Percentiles rank a stretch among this genome's conserved stretches.
These are phyloP conservation scores for Larix kaempferi DNA, from an alignment of 75 land plant genomes.

Conservation along the genomic window DNA sequence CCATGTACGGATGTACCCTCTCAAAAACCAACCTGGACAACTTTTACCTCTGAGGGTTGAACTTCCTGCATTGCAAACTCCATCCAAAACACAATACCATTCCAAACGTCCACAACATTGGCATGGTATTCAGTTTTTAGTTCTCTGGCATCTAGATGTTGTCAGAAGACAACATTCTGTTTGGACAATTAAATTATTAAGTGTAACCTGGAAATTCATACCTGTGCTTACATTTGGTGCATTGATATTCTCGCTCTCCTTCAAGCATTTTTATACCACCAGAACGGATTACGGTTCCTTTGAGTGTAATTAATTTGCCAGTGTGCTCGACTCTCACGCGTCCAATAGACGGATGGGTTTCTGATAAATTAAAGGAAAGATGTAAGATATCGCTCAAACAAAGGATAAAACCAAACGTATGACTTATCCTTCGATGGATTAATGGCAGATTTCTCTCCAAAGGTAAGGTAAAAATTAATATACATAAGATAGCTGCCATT, in stretches of 20 bases:
- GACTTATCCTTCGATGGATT: neutral
- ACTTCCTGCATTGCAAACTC: neutral
- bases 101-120: neutral
- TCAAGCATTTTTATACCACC: constrained; percentile 92
- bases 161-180: neutral
- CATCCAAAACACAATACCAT: neutral
- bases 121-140: neutral
- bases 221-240: constrained; percentile 85
- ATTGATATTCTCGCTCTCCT: constrained; percentile 79
- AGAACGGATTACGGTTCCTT: constrained; percentile 92
- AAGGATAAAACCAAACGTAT: neutral
- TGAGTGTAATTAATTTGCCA: constrained; percentile 74
- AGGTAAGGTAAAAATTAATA: neutral
- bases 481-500: neutral
- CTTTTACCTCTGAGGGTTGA: neutral
- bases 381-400: neutral
- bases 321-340: constrained; percentile 77
- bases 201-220: constrained; percentile 8
- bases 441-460: neutral
- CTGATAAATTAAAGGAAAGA: constrained; percentile 25
- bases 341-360: constrained; percentile 86
- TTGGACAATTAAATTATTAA: neutral
- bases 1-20: neutral
- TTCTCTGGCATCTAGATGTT: neutral
- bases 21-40: neutral